Conservation (phyloP, 495 filamentous ascomycete genomes). For the Thermothielavioides terrestris region DNA sequence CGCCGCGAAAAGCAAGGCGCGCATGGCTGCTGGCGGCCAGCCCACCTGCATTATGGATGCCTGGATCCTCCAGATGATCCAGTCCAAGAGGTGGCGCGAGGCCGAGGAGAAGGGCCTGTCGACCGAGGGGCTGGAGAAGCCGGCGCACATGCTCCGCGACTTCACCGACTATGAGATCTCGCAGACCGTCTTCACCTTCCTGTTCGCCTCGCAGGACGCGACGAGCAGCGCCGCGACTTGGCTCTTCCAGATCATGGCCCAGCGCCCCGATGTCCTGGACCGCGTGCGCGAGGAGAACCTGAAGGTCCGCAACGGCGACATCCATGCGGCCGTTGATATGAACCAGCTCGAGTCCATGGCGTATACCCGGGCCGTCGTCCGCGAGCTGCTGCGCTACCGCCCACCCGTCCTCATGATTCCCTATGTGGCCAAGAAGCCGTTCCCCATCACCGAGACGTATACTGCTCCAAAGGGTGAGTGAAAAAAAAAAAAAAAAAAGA, state of each 20-base stretch:
- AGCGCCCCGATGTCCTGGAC: slow-evolving; percentile 84
- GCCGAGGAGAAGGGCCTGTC: slow-evolving; percentile 55
- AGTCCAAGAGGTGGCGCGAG: slow-evolving; percentile 70
- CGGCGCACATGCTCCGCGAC: slow-evolving; percentile 66
- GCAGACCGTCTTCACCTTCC: slow-evolving; percentile 93
- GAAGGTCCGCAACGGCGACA: slow-evolving; percentile 66
- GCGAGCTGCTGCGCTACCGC: slow-evolving; percentile 89
- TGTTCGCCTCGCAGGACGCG: slow-evolving; percentile 96
- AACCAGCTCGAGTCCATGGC: slow-evolving; percentile 80
- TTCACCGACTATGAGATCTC: slow-evolving; percentile 91
- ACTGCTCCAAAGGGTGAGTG: slow-evolving; percentile 69
- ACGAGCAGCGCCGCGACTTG: slow-evolving; percentile 89
- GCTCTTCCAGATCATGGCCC: slow-evolving; percentile 91
- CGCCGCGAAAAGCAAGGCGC: slow-evolving; percentile 82
- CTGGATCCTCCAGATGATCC: slow-evolving; percentile 80
- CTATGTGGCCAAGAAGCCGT: slow-evolving; percentile 88
- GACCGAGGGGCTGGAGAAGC: slow-evolving; percentile 67
- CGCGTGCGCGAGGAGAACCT: slow-evolving; percentile 90
- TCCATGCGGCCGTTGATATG: slow-evolving; percentile 59
- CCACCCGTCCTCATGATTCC: slow-evolving; percentile 98
- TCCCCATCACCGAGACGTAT: slow-evolving; percentile 83
- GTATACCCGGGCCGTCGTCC: slow-evolving; percentile 87
- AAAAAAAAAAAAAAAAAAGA: neutral
- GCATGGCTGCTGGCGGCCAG: slow-evolving; percentile 85
- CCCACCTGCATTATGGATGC: slow-evolving; percentile 88